phyloP scores from a whole-genome alignment of 129 eudicot genomes.

The Flaveria robusta region DNA sequence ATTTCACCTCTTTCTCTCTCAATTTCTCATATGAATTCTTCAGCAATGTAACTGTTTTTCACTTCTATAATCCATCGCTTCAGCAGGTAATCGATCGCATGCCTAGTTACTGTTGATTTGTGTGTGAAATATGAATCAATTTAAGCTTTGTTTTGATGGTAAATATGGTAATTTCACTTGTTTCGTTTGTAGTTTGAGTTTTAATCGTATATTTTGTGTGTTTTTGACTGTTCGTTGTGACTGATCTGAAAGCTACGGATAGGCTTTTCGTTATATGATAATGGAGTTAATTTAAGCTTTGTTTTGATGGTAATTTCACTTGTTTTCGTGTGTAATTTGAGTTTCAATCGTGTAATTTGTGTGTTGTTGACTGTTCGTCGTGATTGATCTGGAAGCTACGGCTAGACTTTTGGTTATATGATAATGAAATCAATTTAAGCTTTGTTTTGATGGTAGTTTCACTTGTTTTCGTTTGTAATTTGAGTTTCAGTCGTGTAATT shows the following conservation, averaged over 20 bases:
- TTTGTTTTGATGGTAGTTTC: neutral
- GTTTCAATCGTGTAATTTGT: neutral
- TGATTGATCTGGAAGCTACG: too few relatives aligned
- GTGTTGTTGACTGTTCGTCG: neutral
- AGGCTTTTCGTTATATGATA: neutral
- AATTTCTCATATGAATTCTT: constrained; percentile 8
- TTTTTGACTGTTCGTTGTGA: neutral
- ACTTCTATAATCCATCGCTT: constrained; percentile 20
- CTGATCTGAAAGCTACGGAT: neutral
- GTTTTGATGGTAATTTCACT: constrained; percentile 3
- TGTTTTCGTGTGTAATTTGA: neutral
- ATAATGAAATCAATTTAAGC: neutral
- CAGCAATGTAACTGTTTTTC: constrained; percentile 37
- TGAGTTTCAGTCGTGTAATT: neutral
- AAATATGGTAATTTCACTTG: neutral
- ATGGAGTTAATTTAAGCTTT: neutral
- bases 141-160: constrained; percentile 2
- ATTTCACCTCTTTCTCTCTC: constrained; percentile 23
- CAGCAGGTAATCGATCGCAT: constrained; percentile 25
- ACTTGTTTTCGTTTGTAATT: constrained; percentile 5
- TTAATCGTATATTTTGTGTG: neutral
- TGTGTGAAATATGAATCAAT: neutral
- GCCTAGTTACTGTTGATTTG: neutral
- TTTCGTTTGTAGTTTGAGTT: neutral
- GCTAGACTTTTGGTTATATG: neutral